phyloP scores from a whole-genome alignment of 2,329 filamentous ascomycete genomes.

The Grosmannia huntii region DNA sequence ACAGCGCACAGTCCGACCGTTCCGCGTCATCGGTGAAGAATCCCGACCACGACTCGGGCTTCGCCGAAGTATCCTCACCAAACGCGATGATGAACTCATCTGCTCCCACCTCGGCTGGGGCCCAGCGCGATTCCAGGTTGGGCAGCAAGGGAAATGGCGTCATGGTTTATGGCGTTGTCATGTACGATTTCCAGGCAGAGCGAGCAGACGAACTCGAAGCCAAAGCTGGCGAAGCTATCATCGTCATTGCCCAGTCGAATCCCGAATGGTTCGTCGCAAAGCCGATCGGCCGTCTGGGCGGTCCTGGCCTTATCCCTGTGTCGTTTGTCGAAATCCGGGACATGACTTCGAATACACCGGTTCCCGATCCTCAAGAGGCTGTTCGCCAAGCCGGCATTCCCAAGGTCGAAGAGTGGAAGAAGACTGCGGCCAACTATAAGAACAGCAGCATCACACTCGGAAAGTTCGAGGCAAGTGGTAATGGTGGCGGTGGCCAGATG shows the following conservation, averaged over 20 bases:
- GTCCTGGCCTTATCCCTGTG: slow-evolving; percentile 88
- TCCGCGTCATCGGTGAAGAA: slow-evolving; percentile 37
- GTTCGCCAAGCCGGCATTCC: slow-evolving; percentile 83
- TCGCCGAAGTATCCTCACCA: slow-evolving; percentile 44
- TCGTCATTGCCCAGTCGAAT: slow-evolving; percentile 96
- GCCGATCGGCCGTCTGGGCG: slow-evolving; percentile 93
- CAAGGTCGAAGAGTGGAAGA: slow-evolving; percentile 97
- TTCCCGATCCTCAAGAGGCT: slow-evolving; percentile 70
- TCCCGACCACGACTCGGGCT: slow-evolving; percentile 83
- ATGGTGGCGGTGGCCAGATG: slow-evolving; percentile 30
- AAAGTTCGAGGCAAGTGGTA: slow-evolving; percentile 59
- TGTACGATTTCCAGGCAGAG: slow-evolving; percentile 94
- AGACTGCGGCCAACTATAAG: slow-evolving; percentile 98
- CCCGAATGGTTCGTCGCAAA: slow-evolving; percentile 99
- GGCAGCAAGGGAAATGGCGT: slow-evolving; percentile 46
- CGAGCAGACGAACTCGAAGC: slow-evolving; percentile 92
- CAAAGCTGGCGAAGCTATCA: slow-evolving; percentile 90
- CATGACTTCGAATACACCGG: slow-evolving; percentile 75
- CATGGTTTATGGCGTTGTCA: slow-evolving; percentile 93
- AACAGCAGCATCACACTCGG: slow-evolving; percentile 96
- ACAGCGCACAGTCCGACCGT: slow-evolving; percentile 61
- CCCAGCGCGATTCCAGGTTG: slow-evolving; percentile 36
- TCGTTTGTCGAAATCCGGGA: slow-evolving; percentile 95
- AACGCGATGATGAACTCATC: slow-evolving; percentile 3
- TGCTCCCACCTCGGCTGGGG: slow-evolving; percentile 10